These are phyloP conservation scores for Spathaspora sp. DNA, from an alignment of 1,139 yeast species.

Conservation along the genomic window DNA sequence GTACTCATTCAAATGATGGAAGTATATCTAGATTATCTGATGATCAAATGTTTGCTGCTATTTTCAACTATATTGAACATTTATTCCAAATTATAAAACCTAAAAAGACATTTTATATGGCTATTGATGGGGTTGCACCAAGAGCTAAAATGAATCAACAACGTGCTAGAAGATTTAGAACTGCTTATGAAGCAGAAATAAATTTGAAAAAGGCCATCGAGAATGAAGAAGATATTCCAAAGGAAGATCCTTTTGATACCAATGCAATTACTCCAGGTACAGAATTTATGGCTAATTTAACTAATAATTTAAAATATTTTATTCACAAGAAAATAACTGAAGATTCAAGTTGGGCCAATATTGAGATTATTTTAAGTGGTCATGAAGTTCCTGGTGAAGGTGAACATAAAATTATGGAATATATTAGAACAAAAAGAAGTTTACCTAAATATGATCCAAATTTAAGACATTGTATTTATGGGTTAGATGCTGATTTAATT, in stretches of 20 bases:
- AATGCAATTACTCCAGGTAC: slow-evolving; percentile 98
- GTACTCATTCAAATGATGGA: slow-evolving; percentile 79
- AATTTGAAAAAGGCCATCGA: slow-evolving; percentile 63
- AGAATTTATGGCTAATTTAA: slow-evolving; percentile 91
- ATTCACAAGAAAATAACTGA: slow-evolving; percentile 86
- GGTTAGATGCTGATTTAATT: slow-evolving; percentile 96
- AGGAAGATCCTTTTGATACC: slow-evolving; percentile 84
- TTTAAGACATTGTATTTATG: slow-evolving; percentile 93
- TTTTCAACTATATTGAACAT: slow-evolving; percentile 93
- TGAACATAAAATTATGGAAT: slow-evolving; percentile 97
- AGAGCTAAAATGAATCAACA: slow-evolving; percentile 99
- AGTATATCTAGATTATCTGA: slow-evolving; percentile 68
- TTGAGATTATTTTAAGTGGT: slow-evolving; percentile 84
- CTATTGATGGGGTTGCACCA: slow-evolving; percentile 99
- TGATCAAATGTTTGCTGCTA: slow-evolving; percentile 90
- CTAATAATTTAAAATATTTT: slow-evolving; percentile 82
- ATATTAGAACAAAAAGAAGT: slow-evolving; percentile 77
- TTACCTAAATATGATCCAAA: slow-evolving; percentile 78
- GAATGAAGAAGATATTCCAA: slow-evolving; percentile 63
- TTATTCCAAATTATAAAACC: slow-evolving; percentile 87
- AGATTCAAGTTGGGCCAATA: slow-evolving; percentile 88
- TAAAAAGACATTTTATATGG: slow-evolving; percentile 86
- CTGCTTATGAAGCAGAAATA: slow-evolving; percentile 91
- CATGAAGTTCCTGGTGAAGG: slow-evolving; percentile 99
- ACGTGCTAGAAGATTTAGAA: slow-evolving; percentile 92